Conservation (phyloP, 2,329 filamentous ascomycete species). For the Didymosphaeria variabile region DNA sequence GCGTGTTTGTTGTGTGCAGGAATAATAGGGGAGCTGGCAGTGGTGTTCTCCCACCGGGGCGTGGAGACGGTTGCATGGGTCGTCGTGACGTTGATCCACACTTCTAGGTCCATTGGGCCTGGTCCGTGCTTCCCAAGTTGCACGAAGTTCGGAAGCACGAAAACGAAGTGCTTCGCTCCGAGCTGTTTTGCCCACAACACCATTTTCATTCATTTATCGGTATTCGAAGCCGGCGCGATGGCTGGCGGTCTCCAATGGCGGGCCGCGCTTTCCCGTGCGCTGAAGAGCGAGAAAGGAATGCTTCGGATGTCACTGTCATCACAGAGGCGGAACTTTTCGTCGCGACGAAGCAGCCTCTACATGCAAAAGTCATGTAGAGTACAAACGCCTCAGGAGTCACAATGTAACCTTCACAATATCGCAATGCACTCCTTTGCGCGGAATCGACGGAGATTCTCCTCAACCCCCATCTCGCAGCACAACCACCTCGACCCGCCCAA, state of each 20-base stretch:
- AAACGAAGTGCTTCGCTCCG: constrained; percentile 16
- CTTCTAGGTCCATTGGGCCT: background rate
- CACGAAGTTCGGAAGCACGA: constrained; percentile 17
- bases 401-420: background rate
- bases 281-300: constrained; percentile 14
- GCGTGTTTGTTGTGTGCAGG: constrained; percentile 10
- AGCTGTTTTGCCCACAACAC: constrained; percentile 22
- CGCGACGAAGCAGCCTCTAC: constrained; percentile 27
- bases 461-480: constrained; percentile 69
- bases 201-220: background rate
- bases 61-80: constrained; percentile 13
- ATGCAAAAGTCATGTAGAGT: constrained; percentile 9
- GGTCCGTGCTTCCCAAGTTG: background rate
- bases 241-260: constrained; percentile 14
- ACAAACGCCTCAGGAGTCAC: constrained; percentile 5
- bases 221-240: constrained; percentile 15
- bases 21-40: constrained; percentile 14
- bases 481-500: constrained; percentile 86
- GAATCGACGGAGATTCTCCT: constrained; percentile 68
- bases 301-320: constrained; percentile 8
- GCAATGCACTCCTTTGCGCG: constrained; percentile 12
- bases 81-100: constrained; percentile 23
- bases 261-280: constrained; percentile 16
- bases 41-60: constrained; percentile 17
- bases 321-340: constrained; percentile 26